Evolutionary conservation across 2,329 filamentous ascomycete genomes (phyloP), one percentile per base, ranked within the genome.

Genomic region (Curvularia sp.): DNA sequence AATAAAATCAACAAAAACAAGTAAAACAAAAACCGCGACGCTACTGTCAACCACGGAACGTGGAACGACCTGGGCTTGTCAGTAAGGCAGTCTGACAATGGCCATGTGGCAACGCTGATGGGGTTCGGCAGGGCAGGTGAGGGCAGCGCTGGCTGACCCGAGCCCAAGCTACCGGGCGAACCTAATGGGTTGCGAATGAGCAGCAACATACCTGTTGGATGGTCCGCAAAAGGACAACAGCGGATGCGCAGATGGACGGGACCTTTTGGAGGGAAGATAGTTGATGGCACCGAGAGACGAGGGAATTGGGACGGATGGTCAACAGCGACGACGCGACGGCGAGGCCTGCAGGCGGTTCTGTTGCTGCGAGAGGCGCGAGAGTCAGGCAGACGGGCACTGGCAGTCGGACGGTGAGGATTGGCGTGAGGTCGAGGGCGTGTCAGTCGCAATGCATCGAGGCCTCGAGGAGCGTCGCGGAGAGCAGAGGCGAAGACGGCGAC

Each of bases 11-110:
- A 57, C 12, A 33, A 38, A 38, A 38, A 38, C 33, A 42, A 58
- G 50, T 59, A 58, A 49, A 46, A 15, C 12, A 13, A 60, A 49
- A 35, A 51, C 28, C 42, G 61, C 57, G 58, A 42, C 51, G 7
- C 50, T 42, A 28, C 53, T 50, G 53, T 58, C 50, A 53, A 67
- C 65, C 59, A 67, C 61, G 67, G 62, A 60, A 62, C 50, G 31
- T 30, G 53, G 43, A 28, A 35, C 35, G 58, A 18, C 41, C 60
- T 65, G 58, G 49, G 26, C 38, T 13, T 55, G 57, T 64, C 48
- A 66, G 59, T 44, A 46, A 53, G 46, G 49, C 39, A 30, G 28
- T 39, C 50, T 53, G 42, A 33, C 38, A 43, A 44, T 61, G 59
- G 55, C 24, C 49, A 46, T 55, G 49, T 35, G 26, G 31, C 33